A percentile compares a stretch with the other conserved stretches of the same genome.
phyloP scores from a whole-genome alignment of 1,284 basidiomycete genomes.

The Ustilago tritici region DNA sequence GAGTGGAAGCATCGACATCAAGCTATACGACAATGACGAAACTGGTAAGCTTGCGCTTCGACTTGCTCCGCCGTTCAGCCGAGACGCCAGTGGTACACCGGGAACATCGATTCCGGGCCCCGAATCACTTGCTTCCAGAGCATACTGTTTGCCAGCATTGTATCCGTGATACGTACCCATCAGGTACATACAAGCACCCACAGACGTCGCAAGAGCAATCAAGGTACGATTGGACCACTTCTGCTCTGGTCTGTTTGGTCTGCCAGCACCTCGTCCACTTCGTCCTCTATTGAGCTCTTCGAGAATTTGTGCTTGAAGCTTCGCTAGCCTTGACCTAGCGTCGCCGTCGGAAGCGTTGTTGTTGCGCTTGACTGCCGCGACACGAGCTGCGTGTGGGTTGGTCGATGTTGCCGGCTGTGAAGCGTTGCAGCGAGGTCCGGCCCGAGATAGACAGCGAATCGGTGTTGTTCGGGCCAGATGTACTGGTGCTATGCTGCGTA shows the following conservation, averaged over 20 bases:
- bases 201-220: constrained; percentile 44
- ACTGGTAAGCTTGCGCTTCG: neutral
- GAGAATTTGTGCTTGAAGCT: constrained; percentile 32
- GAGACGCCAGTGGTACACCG: neutral
- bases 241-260: constrained; percentile 36
- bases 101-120: neutral
- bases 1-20: constrained; percentile 12
- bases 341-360: constrained; percentile 3
- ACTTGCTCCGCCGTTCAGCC: neutral
- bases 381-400: constrained; percentile 23
- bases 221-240: constrained; percentile 51
- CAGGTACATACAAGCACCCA: constrained; percentile 44
- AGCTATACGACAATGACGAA: neutral
- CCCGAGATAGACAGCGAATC: neutral
- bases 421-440: constrained; percentile 9
- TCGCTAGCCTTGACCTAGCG: constrained; percentile 26
- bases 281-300: constrained; percentile 38
- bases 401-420: constrained; percentile 25
- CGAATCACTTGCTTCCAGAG: constrained; percentile 1
- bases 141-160: constrained; percentile 39
- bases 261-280: neutral
- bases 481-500: neutral
- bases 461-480: neutral
- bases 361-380: constrained; percentile 5
- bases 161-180: constrained; percentile 46